phyloP scores from a whole-genome alignment of 2,329 filamentous ascomycete genomes.

The Saccharata proteae region DNA sequence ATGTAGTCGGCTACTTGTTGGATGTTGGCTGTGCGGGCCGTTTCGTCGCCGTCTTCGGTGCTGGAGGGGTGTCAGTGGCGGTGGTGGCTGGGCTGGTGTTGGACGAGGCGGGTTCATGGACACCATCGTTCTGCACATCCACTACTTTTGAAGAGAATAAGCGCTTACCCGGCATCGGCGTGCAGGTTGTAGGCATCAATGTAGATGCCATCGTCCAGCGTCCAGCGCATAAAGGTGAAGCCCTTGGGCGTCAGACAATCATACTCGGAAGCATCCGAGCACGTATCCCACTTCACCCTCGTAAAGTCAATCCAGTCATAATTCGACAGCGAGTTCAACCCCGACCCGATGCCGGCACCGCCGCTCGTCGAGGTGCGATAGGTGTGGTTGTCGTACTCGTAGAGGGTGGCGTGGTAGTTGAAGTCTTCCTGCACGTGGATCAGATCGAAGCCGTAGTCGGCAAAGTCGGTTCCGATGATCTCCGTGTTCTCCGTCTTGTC shows the following conservation, averaged over 20 bases:
- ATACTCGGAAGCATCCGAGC: constrained; percentile 38
- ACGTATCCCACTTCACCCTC: constrained; percentile 47
- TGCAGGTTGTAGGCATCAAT: constrained; percentile 57
- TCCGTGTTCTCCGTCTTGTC: constrained; percentile 48
- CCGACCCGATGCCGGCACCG: constrained; percentile 50
- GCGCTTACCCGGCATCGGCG: constrained; percentile 45
- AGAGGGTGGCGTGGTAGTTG: constrained; percentile 54
- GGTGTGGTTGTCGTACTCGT: constrained; percentile 46
- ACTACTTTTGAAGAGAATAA: neutral
- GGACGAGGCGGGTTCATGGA: no score
- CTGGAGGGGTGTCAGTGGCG: constrained; percentile 10
- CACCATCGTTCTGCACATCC: no score
- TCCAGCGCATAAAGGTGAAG: constrained; percentile 53
- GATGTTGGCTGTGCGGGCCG: constrained; percentile 47
- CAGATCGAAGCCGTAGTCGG: constrained; percentile 42
- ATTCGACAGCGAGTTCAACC: constrained; percentile 52
- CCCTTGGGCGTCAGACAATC: constrained; percentile 61
- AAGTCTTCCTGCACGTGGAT: constrained; percentile 60
- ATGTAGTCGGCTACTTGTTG: constrained; percentile 49
- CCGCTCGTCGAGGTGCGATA: constrained; percentile 53
- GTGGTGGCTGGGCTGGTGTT: neutral
- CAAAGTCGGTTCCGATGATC: constrained; percentile 45
- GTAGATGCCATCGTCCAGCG: constrained; percentile 41
- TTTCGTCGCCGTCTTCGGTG: constrained; percentile 38
- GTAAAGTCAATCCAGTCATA: constrained; percentile 44